Evolutionary conservation across 345 rosid species (phyloP).

Genomic region (Orychophragmus violaceus): DNA sequence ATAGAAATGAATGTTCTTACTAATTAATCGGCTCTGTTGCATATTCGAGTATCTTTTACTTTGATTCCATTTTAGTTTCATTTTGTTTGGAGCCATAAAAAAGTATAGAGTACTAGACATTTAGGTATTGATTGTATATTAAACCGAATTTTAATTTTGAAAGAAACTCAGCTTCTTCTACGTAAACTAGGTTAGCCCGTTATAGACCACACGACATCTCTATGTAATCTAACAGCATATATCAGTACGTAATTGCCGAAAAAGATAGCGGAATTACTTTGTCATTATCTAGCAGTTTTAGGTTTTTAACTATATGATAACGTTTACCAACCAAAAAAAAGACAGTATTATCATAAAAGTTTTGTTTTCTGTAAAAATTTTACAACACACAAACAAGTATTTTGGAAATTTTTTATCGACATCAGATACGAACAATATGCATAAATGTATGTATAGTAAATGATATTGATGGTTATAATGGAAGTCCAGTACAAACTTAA

Average conservation of each 20-base stretch:
- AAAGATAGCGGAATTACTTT: neutral
- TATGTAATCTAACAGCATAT: neutral
- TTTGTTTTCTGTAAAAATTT: too few species aligned
- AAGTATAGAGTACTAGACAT: neutral
- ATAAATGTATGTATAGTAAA: neutral
- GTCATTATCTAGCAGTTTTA: neutral
- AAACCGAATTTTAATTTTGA: neutral
- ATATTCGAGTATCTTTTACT: conserved; percentile 7
- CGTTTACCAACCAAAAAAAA: neutral
- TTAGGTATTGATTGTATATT: neutral
- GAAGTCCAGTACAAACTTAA: neutral
- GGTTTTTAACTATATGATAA: neutral
- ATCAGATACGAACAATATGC: neutral
- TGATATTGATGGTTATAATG: neutral
- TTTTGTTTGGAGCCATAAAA: neutral
- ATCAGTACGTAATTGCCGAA: neutral
- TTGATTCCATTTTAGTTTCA: neutral
- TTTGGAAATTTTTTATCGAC: neutral
- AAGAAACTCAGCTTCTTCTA: neutral
- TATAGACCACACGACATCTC: neutral
- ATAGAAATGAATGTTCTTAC: neutral
- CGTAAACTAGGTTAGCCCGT: neutral
- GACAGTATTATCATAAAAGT: too few species aligned
- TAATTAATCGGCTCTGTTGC: neutral
- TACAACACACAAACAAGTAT: neutral